phyloP scores from a whole-genome alignment of 2,329 filamentous ascomycete genomes.

The Scedosporium aurantiacum region DNA sequence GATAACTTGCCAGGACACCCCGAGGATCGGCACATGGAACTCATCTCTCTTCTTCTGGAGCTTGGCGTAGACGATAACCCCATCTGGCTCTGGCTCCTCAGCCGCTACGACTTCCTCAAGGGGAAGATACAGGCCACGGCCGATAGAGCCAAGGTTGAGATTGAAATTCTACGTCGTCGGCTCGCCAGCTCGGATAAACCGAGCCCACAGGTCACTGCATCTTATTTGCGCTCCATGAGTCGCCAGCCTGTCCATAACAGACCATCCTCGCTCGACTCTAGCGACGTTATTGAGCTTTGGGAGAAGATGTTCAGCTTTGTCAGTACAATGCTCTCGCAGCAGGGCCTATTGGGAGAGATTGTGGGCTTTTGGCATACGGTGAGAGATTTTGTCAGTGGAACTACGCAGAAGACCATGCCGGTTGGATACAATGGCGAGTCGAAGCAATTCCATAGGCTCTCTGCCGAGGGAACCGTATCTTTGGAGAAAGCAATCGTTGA shows the following conservation, averaged over 20 bases:
- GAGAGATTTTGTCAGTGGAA: constrained; percentile 80
- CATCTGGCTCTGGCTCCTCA: constrained; percentile 91
- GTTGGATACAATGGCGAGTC: constrained; percentile 74
- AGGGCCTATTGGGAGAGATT: constrained; percentile 78
- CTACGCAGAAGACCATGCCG: constrained; percentile 68
- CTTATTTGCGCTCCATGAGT: constrained; percentile 63
- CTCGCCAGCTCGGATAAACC: constrained; percentile 67
- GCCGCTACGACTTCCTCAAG: constrained; percentile 80
- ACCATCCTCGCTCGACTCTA: constrained; percentile 58
- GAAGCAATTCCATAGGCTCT: constrained; percentile 67
- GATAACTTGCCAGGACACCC: constrained; percentile 39
- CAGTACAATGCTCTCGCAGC: constrained; percentile 60
- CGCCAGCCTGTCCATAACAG: constrained; percentile 54
- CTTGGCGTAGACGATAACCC: constrained; percentile 91
- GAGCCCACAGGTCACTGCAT: constrained; percentile 55
- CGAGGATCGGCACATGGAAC: constrained; percentile 80
- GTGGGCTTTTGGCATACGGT: constrained; percentile 90
- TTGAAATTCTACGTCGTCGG: constrained; percentile 77
- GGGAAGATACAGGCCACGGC: constrained; percentile 69
- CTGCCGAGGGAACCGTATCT: constrained; percentile 56
- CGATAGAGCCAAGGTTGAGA: constrained; percentile 81
- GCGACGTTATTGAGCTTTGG: constrained; percentile 82
- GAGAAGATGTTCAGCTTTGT: constrained; percentile 73
- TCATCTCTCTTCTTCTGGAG: constrained; percentile 83
- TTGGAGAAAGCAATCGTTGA: constrained; percentile 71